A percentile compares a stretch with the other conserved stretches of the same genome.
These are phyloP conservation scores for Aspergillus ochraceus DNA, from an alignment of 2,329 filamentous ascomycete species.

Conservation along the genomic window DNA sequence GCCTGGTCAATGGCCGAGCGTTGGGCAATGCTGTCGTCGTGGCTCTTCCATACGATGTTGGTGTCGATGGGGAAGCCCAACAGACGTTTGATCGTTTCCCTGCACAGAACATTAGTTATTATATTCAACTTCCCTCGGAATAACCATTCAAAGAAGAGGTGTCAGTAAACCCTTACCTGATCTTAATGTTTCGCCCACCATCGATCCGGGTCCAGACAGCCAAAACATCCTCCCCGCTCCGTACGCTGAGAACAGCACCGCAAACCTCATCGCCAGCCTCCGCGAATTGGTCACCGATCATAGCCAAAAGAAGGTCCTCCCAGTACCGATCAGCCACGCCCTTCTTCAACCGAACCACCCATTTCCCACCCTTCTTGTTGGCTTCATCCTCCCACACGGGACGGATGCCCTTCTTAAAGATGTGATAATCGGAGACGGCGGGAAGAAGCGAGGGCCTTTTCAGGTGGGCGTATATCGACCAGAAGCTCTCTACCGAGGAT, in stretches of 20 bases:
- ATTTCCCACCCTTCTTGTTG: constrained; percentile 95
- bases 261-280: constrained; percentile 94
- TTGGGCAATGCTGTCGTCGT: constrained; percentile 94
- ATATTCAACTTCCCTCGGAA: not conserved
- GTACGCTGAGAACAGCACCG: constrained; percentile 88
- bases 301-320: constrained; percentile 88
- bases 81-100: constrained; percentile 90
- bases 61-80: constrained; percentile 85
- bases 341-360: constrained; percentile 96
- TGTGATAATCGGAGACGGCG: constrained; percentile 93
- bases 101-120: constrained; percentile 38
- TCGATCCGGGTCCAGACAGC: constrained; percentile 97
- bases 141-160: constrained; percentile 14
- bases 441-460: constrained; percentile 86
- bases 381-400: constrained; percentile 99
- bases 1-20: constrained; percentile 87
- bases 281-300: constrained; percentile 90
- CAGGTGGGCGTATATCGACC: constrained; percentile 82
- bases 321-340: constrained; percentile 95
- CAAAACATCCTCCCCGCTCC: constrained; percentile 94
- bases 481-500: constrained; percentile 84
- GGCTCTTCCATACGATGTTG: constrained; percentile 90
- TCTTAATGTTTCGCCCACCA: constrained; percentile 91
- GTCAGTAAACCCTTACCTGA: constrained; percentile 65
- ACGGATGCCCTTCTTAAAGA: constrained; percentile 94